Conservation (phyloP, 306 rosid genomes). For the Potentilla sterilis region DNA sequence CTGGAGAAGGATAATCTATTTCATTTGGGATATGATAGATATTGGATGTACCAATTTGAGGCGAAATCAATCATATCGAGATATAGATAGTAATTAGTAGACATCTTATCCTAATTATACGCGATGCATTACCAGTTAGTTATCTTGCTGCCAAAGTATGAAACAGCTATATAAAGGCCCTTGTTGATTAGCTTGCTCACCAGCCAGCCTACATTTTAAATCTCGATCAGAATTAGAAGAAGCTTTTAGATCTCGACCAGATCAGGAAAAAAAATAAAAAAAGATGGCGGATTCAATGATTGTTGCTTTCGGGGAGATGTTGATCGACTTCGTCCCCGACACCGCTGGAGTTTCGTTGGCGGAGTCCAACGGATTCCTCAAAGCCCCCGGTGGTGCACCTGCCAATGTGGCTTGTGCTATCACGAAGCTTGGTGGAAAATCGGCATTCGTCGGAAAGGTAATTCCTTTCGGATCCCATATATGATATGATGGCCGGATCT, state of each 20-base stretch:
- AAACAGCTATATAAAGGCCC: constrained; percentile 13
- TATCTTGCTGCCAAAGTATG: constrained; percentile 8
- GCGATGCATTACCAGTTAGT: background rate
- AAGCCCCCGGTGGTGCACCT: constrained; percentile 80
- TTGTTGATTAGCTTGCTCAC: background rate
- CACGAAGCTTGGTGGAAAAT: constrained; percentile 55
- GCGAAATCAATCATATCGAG: background rate
- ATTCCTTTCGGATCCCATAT: background rate
- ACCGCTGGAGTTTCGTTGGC: constrained; percentile 59
- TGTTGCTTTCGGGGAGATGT: constrained; percentile 68
- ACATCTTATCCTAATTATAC: background rate
- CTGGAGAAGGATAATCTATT: background rate
- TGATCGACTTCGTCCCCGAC: constrained; percentile 66
- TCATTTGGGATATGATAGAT: background rate
- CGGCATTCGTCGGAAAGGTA: constrained; percentile 64
- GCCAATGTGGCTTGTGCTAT: constrained; percentile 76
- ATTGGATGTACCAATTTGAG: background rate
- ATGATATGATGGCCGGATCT: background rate
- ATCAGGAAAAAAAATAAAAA: background rate
- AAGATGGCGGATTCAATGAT: constrained; percentile 41
- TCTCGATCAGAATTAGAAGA: background rate
- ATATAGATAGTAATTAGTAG: background rate
- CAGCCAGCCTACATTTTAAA: constrained; percentile 1
- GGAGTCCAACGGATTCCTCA: constrained; percentile 53
- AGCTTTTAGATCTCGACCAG: background rate